These are phyloP conservation scores for Cytospora mali DNA, from an alignment of 2,329 filamentous ascomycete genomes.

Conservation along the genomic window DNA sequence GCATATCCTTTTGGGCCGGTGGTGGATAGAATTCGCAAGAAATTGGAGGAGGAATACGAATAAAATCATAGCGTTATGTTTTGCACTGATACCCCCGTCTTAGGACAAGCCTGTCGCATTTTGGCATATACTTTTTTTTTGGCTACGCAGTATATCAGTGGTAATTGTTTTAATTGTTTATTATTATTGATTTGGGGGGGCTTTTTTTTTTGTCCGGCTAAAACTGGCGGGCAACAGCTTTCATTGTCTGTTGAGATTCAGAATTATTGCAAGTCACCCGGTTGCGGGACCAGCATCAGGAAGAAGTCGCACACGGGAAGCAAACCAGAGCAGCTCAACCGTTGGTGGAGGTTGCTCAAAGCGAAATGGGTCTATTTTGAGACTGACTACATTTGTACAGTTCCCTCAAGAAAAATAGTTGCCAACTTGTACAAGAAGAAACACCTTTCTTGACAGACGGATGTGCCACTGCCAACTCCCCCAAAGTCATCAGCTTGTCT, in stretches of 20 bases:
- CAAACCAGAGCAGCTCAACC: background rate
- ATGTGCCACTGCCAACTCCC: background rate
- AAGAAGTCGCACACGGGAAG: background rate
- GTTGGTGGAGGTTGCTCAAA: too few relatives aligned
- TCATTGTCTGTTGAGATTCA: background rate
- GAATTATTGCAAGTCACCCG: background rate
- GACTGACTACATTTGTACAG: background rate
- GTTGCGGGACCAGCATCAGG: background rate
- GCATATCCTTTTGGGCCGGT: conserved; percentile 23
- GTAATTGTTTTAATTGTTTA: background rate
- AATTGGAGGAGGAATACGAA: conserved; percentile 19
- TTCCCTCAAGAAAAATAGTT: background rate
- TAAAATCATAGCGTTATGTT: background rate
- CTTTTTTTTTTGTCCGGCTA: background rate
- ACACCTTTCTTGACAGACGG: background rate
- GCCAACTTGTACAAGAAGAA: background rate
- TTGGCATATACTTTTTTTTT: background rate
- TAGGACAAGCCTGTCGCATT: background rate
- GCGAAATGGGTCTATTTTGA: too few relatives aligned
- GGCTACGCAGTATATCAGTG: background rate
- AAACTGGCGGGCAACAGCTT: background rate
- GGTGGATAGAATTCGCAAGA: conserved; percentile 19
- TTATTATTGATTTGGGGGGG: too few relatives aligned
- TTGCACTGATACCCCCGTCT: background rate
- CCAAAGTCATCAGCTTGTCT: background rate